Base-by-base conservation (phyloP, 768 basidiomycete genomes). In the Leccinum incarnatum region DNA sequence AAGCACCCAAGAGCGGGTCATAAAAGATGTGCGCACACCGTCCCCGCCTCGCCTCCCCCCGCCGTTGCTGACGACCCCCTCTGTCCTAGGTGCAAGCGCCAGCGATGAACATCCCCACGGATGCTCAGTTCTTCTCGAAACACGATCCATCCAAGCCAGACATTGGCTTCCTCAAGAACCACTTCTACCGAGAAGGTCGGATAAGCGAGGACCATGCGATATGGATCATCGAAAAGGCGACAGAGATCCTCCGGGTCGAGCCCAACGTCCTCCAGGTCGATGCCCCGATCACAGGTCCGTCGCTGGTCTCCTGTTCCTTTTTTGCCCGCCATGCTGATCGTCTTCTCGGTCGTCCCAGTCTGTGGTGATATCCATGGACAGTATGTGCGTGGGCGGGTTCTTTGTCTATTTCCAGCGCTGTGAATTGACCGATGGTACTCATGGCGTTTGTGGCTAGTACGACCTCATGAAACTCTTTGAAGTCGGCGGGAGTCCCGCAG, bases 301-400 rank as follows among this genome's bases (percentile, higher is more conserved):
- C 53, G 17, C 32, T 10, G 12, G 10, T 11, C 4, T 10, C 7
- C 3, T 4, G 4, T 2, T 12, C 6, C 34, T n/a, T 49, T 4
- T 54, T 49, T 23, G 27, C 15, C 27, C 36, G 36, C 15, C 3
- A 8, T 15, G 27, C 58, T 64, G 29, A 66, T 58, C 21, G 36
- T 19, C 37, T 19, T 58, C 57, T 53, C 45, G 10, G 25, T 34
- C 42, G 59, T 15, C n/a, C n/a, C 67, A 94, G 93, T 95, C 37
- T 98, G 96, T 73, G 97, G 96, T 51, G 96, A 98, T 77, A 97
- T 98, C 49, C 96, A 98, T 67, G 96, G 96, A 1, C 96, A 99
- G 92, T 99, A 99, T 77, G 96, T 97, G 67, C 72, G 91, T 66
- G 56, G 36, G 54, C 58, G 37, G 47, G 54, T 57, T 50, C 37